Percentiles rank a stretch among this genome's conserved stretches.
Evolutionary conservation across 805 yeast species (phyloP).

Genomic region (Scheffersomyces amazonensis): DNA sequence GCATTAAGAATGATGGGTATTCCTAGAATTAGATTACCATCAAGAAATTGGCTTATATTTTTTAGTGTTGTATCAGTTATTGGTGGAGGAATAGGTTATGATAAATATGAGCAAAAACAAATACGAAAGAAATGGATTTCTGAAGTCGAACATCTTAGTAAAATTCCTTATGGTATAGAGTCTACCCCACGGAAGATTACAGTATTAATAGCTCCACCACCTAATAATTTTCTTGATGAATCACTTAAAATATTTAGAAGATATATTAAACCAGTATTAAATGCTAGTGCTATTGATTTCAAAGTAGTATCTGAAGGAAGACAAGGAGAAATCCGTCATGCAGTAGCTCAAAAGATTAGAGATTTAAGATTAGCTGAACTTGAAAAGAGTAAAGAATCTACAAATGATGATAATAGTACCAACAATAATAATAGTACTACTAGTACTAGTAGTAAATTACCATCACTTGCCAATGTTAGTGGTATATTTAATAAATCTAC

Average conservation of each 20-base stretch:
- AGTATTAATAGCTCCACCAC: slow-evolving; percentile 94
- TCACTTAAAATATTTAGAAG: slow-evolving; percentile 71
- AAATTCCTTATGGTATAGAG: slow-evolving; percentile 41
- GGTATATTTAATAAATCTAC: not conserved
- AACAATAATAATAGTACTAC: slow-evolving; percentile 1
- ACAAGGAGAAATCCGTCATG: slow-evolving; percentile 84
- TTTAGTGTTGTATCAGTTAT: slow-evolving; percentile 66
- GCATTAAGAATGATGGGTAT: slow-evolving; percentile 85
- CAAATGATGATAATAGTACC: slow-evolving; percentile 3
- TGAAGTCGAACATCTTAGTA: slow-evolving; percentile 52
- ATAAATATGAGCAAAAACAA: slow-evolving; percentile 67
- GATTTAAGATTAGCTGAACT: slow-evolving; percentile 49
- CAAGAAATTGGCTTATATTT: slow-evolving; percentile 91
- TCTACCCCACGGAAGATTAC: slow-evolving; percentile 71
- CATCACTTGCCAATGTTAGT: not conserved
- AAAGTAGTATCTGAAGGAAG: slow-evolving; percentile 72
- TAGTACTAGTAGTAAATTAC: not conserved
- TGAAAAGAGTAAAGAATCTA: slow-evolving; percentile 7
- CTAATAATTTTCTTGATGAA: slow-evolving; percentile 80
- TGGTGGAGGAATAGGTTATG: slow-evolving; percentile 78
- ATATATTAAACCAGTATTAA: slow-evolving; percentile 81
- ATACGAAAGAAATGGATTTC: slow-evolving; percentile 65
- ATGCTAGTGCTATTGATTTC: slow-evolving; percentile 80
- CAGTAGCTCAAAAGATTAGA: slow-evolving; percentile 82
- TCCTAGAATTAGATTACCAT: slow-evolving; percentile 72